A percentile compares a stretch with the other conserved stretches of the same genome.
These are phyloP conservation scores for Eucalyptus regnans DNA, from an alignment of 345 rosid species.

Conservation along the genomic window DNA sequence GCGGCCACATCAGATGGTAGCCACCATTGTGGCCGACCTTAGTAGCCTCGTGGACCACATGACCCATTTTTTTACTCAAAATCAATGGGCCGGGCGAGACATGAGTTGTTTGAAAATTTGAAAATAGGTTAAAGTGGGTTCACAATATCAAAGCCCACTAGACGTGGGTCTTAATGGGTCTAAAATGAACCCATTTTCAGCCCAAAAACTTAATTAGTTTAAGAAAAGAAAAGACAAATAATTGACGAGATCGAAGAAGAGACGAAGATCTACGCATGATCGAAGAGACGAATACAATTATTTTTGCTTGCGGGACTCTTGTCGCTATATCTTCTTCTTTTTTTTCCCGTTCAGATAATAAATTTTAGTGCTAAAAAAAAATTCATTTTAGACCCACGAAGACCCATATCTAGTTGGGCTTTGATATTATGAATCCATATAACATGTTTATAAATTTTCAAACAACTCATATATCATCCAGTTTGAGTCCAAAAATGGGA, in stretches of 20 bases:
- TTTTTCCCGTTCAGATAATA: too few species aligned
- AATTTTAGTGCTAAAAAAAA: too few species aligned
- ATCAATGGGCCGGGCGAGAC: background rate
- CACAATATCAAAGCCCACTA: background rate
- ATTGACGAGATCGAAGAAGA: background rate
- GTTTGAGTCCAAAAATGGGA: too few species aligned
- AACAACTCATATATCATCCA: too few species aligned
- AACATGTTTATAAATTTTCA: too few species aligned
- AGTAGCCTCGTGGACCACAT: background rate
- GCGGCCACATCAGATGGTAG: background rate
- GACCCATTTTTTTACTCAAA: background rate
- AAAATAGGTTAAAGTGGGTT: background rate
- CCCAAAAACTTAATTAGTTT: background rate
- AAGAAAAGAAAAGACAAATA: background rate
- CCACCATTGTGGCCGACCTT: background rate
- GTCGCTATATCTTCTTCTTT: too few species aligned
- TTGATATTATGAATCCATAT: too few species aligned
- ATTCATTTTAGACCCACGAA: too few species aligned
- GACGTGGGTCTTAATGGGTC: background rate
- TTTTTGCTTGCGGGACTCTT: too few species aligned
- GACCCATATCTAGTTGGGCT: too few species aligned
- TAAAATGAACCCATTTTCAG: background rate
- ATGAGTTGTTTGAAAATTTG: background rate
- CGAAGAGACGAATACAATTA: too few species aligned
- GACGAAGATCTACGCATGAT: background rate